phyloP scores from a whole-genome alignment of 139 green algal species.

The Micractinium sp. region DNA sequence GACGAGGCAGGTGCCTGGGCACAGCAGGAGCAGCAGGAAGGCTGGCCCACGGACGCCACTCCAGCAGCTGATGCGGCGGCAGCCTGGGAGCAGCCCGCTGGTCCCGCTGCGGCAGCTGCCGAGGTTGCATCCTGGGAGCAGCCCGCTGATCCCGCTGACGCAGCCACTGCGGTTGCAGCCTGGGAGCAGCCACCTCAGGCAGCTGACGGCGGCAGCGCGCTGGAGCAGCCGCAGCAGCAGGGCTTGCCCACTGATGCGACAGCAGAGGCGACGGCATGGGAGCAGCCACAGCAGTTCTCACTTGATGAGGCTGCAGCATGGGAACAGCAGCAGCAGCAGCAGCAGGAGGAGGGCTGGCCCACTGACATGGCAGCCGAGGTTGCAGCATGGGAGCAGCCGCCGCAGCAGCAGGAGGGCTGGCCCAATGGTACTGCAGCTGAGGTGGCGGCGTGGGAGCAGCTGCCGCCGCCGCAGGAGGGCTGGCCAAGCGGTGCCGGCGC shows the following conservation, averaged over 20 bases:
- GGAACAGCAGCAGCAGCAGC: background rate
- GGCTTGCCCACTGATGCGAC: background rate
- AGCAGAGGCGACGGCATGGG: background rate
- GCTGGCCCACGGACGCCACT: background rate
- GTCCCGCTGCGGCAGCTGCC: background rate
- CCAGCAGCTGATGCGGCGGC: background rate
- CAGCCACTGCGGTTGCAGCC: background rate
- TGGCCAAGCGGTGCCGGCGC: background rate
- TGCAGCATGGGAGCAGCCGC: background rate
- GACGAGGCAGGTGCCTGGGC: background rate
- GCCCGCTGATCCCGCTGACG: background rate
- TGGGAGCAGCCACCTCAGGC: too few relatives aligned
- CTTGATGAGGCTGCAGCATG: background rate
- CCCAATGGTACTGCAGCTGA: background rate
- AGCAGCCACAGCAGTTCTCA: background rate
- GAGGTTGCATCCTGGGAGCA: background rate
- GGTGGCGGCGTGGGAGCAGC: background rate
- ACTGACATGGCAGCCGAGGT: background rate
- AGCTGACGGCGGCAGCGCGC: background rate
- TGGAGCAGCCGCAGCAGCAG: background rate
- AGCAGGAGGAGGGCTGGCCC: background rate
- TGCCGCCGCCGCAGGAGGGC: background rate
- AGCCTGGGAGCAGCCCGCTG: background rate
- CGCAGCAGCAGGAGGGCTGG: background rate
- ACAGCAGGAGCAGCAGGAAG: background rate